phyloP scores from a whole-genome alignment of 2,329 filamentous ascomycete species.

The Sphaerulina vaccinii region DNA sequence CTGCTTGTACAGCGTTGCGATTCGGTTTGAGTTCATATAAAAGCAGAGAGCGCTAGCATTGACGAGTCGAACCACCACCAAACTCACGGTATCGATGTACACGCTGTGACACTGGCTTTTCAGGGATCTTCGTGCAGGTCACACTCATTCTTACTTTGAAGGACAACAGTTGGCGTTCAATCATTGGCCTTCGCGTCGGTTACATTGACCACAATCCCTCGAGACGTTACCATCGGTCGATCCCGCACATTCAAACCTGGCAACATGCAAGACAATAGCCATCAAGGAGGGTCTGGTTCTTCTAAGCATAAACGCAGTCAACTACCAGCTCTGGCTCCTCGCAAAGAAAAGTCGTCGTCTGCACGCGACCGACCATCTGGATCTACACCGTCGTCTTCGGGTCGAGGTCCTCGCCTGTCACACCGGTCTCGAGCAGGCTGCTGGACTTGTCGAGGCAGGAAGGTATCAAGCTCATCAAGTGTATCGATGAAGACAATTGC shows the following conservation, averaged over 20 bases:
- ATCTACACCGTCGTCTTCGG: slow-evolving; percentile 11
- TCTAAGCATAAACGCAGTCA: slow-evolving; percentile 30
- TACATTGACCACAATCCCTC: slow-evolving; percentile 17
- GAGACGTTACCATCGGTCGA: slow-evolving; percentile 7
- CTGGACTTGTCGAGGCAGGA: slow-evolving; percentile 44
- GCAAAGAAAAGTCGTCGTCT: slow-evolving; percentile 25
- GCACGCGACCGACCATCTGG: slow-evolving; percentile 24
- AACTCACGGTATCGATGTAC: not conserved
- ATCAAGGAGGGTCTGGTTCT: slow-evolving; percentile 17
- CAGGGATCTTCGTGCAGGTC: not conserved
- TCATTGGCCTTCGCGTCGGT: slow-evolving; percentile 23
- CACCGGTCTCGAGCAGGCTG: slow-evolving; percentile 56
- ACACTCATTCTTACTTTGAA: no score
- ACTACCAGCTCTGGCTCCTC: slow-evolving; percentile 37
- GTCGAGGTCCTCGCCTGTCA: slow-evolving; percentile 45
- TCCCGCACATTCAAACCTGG: slow-evolving; percentile 7
- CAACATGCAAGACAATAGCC: slow-evolving; percentile 23
- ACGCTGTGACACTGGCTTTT: not conserved
- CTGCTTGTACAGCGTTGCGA: slow-evolving; percentile 7
- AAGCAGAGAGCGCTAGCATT: slow-evolving; percentile 8
- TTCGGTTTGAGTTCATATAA: slow-evolving; percentile 17
- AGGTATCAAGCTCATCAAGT: slow-evolving; percentile 15
- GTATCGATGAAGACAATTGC: not conserved
- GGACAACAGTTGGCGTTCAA: slow-evolving; percentile 11
- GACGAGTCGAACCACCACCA: not conserved